phyloP scores from a whole-genome alignment of 441 rosid genomes.

The Manihot esculenta region DNA sequence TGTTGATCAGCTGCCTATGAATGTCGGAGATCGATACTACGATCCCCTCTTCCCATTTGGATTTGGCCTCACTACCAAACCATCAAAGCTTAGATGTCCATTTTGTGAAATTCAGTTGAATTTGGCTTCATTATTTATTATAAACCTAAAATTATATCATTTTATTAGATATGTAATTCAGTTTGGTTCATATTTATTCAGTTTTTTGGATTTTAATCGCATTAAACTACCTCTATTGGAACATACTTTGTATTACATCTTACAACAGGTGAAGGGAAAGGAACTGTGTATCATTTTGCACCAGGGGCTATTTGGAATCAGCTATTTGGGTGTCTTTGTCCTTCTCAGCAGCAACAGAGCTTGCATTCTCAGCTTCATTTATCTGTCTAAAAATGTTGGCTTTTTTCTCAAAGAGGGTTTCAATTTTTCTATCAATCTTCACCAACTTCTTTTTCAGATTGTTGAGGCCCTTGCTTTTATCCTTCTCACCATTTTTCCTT shows the following conservation, averaged over 20 bases:
- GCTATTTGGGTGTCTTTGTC: conserved; percentile 9
- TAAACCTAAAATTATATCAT: no score
- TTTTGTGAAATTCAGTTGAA: conserved; percentile 14
- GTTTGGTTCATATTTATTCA: neutral
- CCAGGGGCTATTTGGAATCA: conserved; percentile 1
- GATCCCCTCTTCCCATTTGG: conserved; percentile 71
- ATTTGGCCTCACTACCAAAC: conserved; percentile 45
- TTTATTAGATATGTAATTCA: neutral
- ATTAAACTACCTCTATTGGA: neutral
- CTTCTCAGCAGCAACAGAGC: conserved; percentile 16
- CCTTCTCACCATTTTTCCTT: conserved; percentile 32
- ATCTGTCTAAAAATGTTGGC: conserved; percentile 55
- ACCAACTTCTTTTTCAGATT: conserved; percentile 55
- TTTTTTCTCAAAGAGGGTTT: conserved; percentile 48
- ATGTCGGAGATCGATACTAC: conserved; percentile 57
- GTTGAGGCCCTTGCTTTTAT: conserved; percentile 39
- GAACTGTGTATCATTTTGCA: neutral
- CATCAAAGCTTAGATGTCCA: conserved; percentile 13
- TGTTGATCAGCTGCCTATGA: conserved; percentile 71
- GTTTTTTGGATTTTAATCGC: neutral
- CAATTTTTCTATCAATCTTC: conserved; percentile 57
- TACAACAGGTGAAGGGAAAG: conserved; percentile 6
- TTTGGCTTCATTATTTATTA: no score
- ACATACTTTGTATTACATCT: neutral
- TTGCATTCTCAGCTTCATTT: conserved; percentile 46